Evolutionary conservation across 495 filamentous ascomycete species (phyloP), one percentile per base, ranked within the genome.

Genomic region (Aspergillus taichungensis): DNA sequence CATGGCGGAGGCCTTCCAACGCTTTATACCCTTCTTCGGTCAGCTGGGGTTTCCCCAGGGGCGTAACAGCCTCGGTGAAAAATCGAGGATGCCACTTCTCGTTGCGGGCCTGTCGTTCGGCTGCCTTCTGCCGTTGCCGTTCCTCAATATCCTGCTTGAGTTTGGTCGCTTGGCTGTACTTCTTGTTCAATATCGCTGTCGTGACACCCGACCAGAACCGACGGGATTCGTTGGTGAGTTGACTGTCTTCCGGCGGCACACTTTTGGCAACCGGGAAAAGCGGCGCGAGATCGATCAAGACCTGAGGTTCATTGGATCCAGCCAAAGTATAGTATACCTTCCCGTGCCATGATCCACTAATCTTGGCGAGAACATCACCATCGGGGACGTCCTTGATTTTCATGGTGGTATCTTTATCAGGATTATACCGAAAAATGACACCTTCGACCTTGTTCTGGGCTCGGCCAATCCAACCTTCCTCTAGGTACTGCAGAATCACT

Each of bases 81-180:
- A 95, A 98, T 18, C 88, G 72, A n/a, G 92, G 92, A 47, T 82
- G 73, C 85, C 87, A 97, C 12, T 81, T 72, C 39, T 75, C 74
- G 12, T 76, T 72, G 8, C 72, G 74, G 9, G 68, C 72, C 48
- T 86, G 80, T 24, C 91, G 73, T 49, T 88, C 80, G n/a, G 84
- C 78, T 1, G 87, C 88, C 63, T 84, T 88, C 52, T 85, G 75
- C 30, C 91, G 75, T 63, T 98, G 91, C 13, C 78, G 76, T 56
- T 98, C 90, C 64, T 98, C 91, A 8, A 98, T 78, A 52, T 94
- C 88, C 37, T 87, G 78, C 66, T 98, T 98, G 35, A 89, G 63
- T 32, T 78, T 79, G 37, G 91, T 97, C 10, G 92, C 92, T 49
- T 83, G 79, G 34, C 75, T 75, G 63, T 78, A 98, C 53, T 90